phyloP scores from a whole-genome alignment of 2,329 filamentous ascomycete species.

The Drechslerella coelobrocha region DNA sequence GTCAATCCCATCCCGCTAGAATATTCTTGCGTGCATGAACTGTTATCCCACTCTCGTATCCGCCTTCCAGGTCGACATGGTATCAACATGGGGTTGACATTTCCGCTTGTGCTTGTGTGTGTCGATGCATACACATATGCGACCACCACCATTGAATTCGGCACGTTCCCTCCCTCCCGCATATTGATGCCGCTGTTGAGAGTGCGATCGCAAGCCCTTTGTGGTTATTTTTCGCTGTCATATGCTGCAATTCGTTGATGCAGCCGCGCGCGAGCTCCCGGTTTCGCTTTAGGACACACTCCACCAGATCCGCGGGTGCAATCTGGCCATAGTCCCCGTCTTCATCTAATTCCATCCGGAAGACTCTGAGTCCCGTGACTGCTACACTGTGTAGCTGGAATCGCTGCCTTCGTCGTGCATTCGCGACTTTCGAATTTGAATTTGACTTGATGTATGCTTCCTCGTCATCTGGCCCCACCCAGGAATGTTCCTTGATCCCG shows the following conservation, averaged over 20 bases:
- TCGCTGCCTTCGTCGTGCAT: not conserved
- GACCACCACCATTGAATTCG: not conserved
- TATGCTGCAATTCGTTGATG: not conserved
- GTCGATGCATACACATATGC: constrained; percentile 2
- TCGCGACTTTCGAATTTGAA: not conserved
- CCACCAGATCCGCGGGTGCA: not conserved
- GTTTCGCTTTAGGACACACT: not conserved
- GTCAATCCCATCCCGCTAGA: no score
- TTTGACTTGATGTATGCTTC: no score
- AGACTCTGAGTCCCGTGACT: not conserved
- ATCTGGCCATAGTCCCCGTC: not conserved
- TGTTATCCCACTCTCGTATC: no score
- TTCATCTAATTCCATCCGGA: not conserved
- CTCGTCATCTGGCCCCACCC: not conserved
- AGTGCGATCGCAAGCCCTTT: no score
- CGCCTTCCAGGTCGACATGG: no score
- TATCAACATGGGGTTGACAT: no score
- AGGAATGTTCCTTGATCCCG: not conserved
- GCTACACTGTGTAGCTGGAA: not conserved
- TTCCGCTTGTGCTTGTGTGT: not conserved
- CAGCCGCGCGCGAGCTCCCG: not conserved
- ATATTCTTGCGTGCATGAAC: no score
- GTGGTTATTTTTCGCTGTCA: not conserved
- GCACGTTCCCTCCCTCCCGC: no score
- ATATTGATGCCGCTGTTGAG: no score